phyloP scores from a whole-genome alignment of 495 filamentous ascomycete genomes.

The Aspergillus carlsbadensis region DNA sequence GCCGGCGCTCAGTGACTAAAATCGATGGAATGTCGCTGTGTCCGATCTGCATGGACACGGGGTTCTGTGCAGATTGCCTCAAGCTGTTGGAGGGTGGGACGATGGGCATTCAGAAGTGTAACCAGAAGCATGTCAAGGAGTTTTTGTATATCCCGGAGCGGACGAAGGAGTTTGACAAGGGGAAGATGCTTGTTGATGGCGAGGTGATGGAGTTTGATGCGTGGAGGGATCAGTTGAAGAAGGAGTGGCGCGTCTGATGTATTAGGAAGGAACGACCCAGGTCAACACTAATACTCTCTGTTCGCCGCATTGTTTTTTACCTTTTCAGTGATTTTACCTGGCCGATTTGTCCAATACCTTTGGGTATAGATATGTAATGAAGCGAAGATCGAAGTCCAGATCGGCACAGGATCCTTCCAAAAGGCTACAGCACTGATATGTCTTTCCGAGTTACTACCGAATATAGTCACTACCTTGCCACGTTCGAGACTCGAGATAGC shows the following conservation, averaged over 20 bases:
- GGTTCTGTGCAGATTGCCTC: slow-evolving; percentile 7
- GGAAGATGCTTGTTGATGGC: slow-evolving; percentile 11
- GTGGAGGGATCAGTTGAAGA: slow-evolving; percentile 4
- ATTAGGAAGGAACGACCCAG: too few species aligned
- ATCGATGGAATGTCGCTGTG: slow-evolving; percentile 4
- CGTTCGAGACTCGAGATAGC: too few species aligned
- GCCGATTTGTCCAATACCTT: too few species aligned
- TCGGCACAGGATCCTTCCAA: too few species aligned
- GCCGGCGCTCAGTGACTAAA: neutral
- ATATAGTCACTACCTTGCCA: too few species aligned
- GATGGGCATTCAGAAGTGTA: slow-evolving; percentile 11
- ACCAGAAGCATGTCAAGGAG: slow-evolving; percentile 4
- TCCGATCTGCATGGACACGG: slow-evolving; percentile 11
- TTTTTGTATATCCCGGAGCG: slow-evolving; percentile 10
- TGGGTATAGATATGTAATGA: too few species aligned
- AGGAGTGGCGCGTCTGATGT: slow-evolving; percentile 2
- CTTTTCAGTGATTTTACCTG: too few species aligned
- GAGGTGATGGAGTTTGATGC: slow-evolving; percentile 16
- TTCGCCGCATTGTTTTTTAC: too few species aligned
- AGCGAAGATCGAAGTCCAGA: too few species aligned
- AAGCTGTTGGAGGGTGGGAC: slow-evolving; percentile 1
- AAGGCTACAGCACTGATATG: too few species aligned
- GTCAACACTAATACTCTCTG: too few species aligned
- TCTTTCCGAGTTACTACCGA: too few species aligned
- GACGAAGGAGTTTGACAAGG: neutral